Evolutionary conservation across 2,329 filamentous ascomycete species (phyloP).

Genomic region (Coniochaeta sp.): DNA sequence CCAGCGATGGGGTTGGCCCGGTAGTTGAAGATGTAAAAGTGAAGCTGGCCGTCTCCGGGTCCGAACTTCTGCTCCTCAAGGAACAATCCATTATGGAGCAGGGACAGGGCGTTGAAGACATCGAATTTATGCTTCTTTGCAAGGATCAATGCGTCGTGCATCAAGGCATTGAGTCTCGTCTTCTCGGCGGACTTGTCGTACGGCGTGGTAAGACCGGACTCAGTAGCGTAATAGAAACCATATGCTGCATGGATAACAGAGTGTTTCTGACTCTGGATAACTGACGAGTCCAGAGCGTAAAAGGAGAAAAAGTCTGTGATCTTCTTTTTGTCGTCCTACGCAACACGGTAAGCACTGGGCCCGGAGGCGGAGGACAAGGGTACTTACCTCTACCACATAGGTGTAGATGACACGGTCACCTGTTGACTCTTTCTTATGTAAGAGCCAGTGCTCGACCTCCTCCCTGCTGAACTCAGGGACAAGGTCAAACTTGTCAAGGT

Average conservation of each 20-base stretch:
- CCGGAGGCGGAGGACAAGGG: not conserved
- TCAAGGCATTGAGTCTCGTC: slow-evolving; percentile 69
- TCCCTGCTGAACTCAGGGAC: slow-evolving; percentile 72
- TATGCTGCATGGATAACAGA: slow-evolving; percentile 82
- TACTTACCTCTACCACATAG: slow-evolving; percentile 73
- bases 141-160: slow-evolving; percentile 79
- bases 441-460: slow-evolving; percentile 83
- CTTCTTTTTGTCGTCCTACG: slow-evolving; percentile 57
- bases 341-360: slow-evolving; percentile 2
- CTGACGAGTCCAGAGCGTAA: slow-evolving; percentile 88
- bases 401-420: slow-evolving; percentile 85
- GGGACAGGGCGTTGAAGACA: slow-evolving; percentile 90
- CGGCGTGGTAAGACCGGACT: slow-evolving; percentile 60
- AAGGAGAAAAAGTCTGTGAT: slow-evolving; percentile 98
- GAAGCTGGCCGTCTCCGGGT: slow-evolving; percentile 85
- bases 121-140: slow-evolving; percentile 83
- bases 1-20: slow-evolving; percentile 77
- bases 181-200: slow-evolving; percentile 56
- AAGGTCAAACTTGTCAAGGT: slow-evolving; percentile 74
- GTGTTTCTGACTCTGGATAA: slow-evolving; percentile 76
- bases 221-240: slow-evolving; percentile 92
- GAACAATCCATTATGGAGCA: slow-evolving; percentile 92
- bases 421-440: slow-evolving; percentile 57
- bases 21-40: slow-evolving; percentile 99
- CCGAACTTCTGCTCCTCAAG: slow-evolving; percentile 92